These are phyloP conservation scores for Boeremia lycopersici DNA, from an alignment of 2,329 filamentous ascomycete species.

Conservation along the genomic window DNA sequence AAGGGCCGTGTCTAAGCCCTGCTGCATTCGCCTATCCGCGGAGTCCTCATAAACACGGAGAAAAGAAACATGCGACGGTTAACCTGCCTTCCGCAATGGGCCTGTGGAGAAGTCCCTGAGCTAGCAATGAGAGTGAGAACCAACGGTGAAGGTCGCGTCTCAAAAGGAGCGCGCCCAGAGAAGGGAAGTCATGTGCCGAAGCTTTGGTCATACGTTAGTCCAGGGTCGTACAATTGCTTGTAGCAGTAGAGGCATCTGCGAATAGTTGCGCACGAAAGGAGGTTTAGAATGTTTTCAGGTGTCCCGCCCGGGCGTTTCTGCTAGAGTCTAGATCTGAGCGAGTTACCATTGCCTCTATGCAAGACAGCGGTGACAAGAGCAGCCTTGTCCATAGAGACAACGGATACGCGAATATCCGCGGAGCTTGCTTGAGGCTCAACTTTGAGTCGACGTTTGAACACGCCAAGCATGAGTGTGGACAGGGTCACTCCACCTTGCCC, in stretches of 20 bases:
- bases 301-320: background rate
- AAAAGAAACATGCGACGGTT: slow-evolving; percentile 9
- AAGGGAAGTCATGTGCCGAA: slow-evolving; percentile 4
- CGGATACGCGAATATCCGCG: slow-evolving; percentile 6
- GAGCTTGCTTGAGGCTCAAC: slow-evolving; percentile 11
- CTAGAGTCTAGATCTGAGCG: slow-evolving; percentile 14
- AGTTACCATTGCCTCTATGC: slow-evolving; percentile 1
- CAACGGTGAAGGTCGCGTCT: slow-evolving; percentile 7
- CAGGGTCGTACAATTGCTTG: background rate
- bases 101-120: slow-evolving; percentile 13
- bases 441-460: slow-evolving; percentile 5
- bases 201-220: slow-evolving; percentile 6
- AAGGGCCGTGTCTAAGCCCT: slow-evolving; percentile 2
- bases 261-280: background rate
- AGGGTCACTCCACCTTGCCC: slow-evolving; percentile 2
- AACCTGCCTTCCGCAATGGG: slow-evolving; percentile 17
- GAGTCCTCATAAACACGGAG: background rate
- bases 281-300: slow-evolving; percentile 7
- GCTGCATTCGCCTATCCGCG: slow-evolving; percentile 12
- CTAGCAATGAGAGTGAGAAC: slow-evolving; percentile 6
- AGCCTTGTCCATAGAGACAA: slow-evolving; percentile 3
- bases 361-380: slow-evolving; percentile 3
- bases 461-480: background rate
- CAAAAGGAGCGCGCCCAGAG: background rate
- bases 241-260: slow-evolving; percentile 1